Evolutionary conservation across 768 basidiomycete species (phyloP).

Genomic region (Tylopilus felleus): DNA sequence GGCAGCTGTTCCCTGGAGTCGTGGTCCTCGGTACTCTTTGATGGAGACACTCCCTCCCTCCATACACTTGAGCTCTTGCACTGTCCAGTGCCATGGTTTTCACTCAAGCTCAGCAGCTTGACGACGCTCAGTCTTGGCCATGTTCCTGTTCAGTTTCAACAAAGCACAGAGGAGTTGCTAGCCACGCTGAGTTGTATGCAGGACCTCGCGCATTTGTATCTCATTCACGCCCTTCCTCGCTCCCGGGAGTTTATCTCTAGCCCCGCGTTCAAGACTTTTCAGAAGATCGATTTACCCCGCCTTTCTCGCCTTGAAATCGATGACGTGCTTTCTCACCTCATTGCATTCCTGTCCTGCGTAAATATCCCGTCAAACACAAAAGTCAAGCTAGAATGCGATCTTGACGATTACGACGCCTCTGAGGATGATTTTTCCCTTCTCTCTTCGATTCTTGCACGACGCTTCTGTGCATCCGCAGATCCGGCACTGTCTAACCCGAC

Average conservation of each 20-base stretch:
- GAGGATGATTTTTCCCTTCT: not conserved
- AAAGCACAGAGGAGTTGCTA: slow-evolving; percentile 27
- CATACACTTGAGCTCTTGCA: not conserved
- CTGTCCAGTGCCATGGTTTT: not conserved
- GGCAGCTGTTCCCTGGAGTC: no score
- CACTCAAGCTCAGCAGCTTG: slow-evolving; percentile 21
- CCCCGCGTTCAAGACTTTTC: not conserved
- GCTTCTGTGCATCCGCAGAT: not conserved
- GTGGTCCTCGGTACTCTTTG: not conserved
- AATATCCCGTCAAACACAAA: not conserved
- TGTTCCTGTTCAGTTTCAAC: slow-evolving; percentile 21
- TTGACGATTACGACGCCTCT: not conserved
- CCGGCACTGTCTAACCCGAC: not conserved
- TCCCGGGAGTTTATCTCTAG: not conserved
- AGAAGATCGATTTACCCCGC: not conserved
- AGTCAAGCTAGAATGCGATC: not conserved
- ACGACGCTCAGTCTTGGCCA: slow-evolving; percentile 33
- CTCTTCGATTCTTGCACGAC: not conserved
- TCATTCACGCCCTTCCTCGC: slow-evolving; percentile 30
- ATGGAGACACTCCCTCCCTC: not conserved
- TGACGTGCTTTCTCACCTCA: not conserved
- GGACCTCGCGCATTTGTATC: slow-evolving; percentile 29
- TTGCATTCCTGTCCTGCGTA: not conserved
- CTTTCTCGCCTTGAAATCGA: not conserved
- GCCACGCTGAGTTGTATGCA: slow-evolving; percentile 34